These are phyloP conservation scores for Dunaliella salina DNA, from an alignment of 163 green algal genomes.

Conservation along the genomic window DNA sequence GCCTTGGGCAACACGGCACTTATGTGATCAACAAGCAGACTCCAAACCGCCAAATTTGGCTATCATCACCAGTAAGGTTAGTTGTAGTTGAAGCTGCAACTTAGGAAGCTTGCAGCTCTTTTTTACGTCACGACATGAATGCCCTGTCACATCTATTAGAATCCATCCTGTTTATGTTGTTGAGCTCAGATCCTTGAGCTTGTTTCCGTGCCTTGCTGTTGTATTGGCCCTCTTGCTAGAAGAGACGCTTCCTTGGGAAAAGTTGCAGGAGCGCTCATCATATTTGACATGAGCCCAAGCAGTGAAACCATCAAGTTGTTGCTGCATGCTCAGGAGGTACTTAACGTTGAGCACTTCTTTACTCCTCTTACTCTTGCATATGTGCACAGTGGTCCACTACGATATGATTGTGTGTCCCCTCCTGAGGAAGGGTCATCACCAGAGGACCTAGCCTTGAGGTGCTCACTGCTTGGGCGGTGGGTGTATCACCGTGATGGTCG, in stretches of 20 bases:
- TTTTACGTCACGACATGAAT: too few species aligned
- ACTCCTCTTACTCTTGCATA: too few species aligned
- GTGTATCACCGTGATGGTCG: constrained; percentile 66
- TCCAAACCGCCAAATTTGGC: constrained; percentile 95
- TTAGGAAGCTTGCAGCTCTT: too few species aligned
- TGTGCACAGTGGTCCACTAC: constrained; percentile 59
- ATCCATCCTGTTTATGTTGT: not conserved
- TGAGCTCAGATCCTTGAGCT: not conserved
- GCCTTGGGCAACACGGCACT: constrained; percentile 73
- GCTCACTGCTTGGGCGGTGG: constrained; percentile 56
- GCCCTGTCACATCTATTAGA: too few species aligned
- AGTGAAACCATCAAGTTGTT: too few species aligned
- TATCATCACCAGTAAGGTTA: constrained; percentile 85
- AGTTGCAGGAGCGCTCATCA: not conserved
- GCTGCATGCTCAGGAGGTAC: too few species aligned
- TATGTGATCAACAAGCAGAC: constrained; percentile 98
- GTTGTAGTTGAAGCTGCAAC: too few species aligned
- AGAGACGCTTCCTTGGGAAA: not conserved
- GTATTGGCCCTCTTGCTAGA: not conserved
- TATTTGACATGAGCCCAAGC: not conserved
- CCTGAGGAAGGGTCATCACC: not conserved
- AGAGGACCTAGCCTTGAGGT: not conserved
- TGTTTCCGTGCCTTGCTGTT: not conserved
- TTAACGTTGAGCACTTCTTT: too few species aligned
- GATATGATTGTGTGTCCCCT: constrained; percentile 59